These are phyloP conservation scores for Tetrahymena borealis DNA, from an alignment of 73 alveolate species.

Conservation along the genomic window DNA sequence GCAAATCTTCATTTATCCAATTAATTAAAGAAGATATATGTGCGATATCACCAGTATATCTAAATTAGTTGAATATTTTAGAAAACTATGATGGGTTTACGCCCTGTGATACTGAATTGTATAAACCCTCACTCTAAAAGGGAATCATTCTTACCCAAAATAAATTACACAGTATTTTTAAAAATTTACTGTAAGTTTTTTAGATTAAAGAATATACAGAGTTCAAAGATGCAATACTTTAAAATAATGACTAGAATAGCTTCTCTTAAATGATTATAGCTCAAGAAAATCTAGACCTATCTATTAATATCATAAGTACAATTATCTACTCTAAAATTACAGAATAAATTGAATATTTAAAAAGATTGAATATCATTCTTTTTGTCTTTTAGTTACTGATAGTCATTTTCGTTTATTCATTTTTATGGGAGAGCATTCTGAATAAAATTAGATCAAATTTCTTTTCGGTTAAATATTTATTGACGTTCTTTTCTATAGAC, in stretches of 20 bases:
- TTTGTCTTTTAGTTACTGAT: background rate
- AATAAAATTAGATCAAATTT: background rate
- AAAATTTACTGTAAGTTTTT: background rate
- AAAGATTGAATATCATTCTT: background rate
- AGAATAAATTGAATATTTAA: background rate
- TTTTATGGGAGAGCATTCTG: background rate
- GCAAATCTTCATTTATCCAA: background rate
- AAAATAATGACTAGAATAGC: background rate
- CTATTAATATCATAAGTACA: background rate
- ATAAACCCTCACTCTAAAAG: background rate
- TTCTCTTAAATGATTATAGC: background rate
- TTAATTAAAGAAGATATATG: background rate
- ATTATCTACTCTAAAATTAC: background rate
- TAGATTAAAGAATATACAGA: background rate
- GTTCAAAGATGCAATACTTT: background rate
- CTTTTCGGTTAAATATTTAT: background rate
- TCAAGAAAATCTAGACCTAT: background rate
- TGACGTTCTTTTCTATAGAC: background rate
- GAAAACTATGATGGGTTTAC: background rate
- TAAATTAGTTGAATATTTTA: background rate
- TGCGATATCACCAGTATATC: background rate
- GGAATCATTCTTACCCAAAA: background rate
- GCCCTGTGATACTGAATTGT: background rate
- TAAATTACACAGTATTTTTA: background rate
- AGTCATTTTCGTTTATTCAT: background rate